Conservation (phyloP, 345 rosid species). For the Dipteronia dyeriana region DNA sequence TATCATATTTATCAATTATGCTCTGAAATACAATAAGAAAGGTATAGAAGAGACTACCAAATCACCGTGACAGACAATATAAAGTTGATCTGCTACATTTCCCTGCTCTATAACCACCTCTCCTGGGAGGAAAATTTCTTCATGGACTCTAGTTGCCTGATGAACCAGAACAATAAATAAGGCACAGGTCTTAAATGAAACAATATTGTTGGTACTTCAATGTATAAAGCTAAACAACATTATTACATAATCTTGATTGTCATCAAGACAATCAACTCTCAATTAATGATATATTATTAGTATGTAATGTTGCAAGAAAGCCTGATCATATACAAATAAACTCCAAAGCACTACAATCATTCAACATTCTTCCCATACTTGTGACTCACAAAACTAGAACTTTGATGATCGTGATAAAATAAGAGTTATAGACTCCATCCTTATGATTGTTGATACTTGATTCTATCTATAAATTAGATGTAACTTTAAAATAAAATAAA, state of each 20-base stretch:
- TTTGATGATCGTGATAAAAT: background rate
- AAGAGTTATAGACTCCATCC: no score
- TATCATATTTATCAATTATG: background rate
- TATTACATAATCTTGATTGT: background rate
- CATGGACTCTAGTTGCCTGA: conserved; percentile 72
- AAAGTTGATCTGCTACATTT: conserved; percentile 67
- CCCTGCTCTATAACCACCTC: conserved; percentile 81
- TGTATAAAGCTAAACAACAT: background rate
- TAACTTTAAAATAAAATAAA: no score
- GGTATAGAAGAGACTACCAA: conserved; percentile 45
- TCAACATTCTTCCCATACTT: background rate
- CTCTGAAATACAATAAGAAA: background rate
- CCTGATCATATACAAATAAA: no score
- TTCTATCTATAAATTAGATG: no score
- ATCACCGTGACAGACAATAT: conserved; percentile 70
- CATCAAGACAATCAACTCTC: no score
- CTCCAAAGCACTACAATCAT: no score
- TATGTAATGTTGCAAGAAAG: no score
- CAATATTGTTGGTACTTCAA: background rate
- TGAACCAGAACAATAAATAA: conserved; percentile 8
- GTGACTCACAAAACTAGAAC: background rate
- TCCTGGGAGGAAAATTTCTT: conserved; percentile 81
- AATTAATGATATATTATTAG: no score
- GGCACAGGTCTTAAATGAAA: background rate
- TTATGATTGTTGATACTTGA: no score